Evolutionary conservation across 257 asterid genomes (phyloP).

Genomic region (Nyctanthes arbortristis): DNA sequence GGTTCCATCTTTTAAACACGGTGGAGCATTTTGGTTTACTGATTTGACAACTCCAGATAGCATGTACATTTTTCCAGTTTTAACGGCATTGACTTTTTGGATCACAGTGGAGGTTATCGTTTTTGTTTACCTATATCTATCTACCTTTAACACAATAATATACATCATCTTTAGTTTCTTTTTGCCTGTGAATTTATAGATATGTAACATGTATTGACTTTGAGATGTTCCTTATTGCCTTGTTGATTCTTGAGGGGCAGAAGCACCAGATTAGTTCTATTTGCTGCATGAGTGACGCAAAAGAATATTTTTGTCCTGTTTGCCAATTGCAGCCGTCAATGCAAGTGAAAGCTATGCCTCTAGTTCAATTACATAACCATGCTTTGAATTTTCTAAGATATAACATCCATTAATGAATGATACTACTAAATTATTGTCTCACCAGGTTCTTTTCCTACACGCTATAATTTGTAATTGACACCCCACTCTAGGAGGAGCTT

Average conservation of each 20-base stretch:
- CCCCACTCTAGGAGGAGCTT: background rate
- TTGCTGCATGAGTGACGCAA: background rate
- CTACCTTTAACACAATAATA: background rate
- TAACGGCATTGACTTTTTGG: constrained; percentile 92
- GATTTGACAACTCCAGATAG: constrained; percentile 90
- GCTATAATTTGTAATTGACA: background rate
- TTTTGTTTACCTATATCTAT: constrained; percentile 10
- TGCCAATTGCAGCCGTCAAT: background rate
- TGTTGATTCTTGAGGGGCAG: background rate
- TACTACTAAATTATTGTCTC: background rate
- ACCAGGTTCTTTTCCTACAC: background rate
- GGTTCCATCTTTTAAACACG: constrained; percentile 90
- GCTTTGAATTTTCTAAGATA: background rate
- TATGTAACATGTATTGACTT: no score
- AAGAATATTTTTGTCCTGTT: background rate
- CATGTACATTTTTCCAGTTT: constrained; percentile 72
- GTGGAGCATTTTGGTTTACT: constrained; percentile 85
- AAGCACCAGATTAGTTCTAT: background rate
- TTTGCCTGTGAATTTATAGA: background rate
- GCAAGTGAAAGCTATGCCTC: background rate
- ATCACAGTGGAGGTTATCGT: constrained; percentile 83
- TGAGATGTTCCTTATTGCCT: background rate
- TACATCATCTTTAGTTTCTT: constrained; percentile 13
- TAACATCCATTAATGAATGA: background rate
- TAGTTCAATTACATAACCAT: background rate